Evolutionary conservation across 2,329 filamentous ascomycete genomes (phyloP).

Genomic region (Penicillium sp.): DNA sequence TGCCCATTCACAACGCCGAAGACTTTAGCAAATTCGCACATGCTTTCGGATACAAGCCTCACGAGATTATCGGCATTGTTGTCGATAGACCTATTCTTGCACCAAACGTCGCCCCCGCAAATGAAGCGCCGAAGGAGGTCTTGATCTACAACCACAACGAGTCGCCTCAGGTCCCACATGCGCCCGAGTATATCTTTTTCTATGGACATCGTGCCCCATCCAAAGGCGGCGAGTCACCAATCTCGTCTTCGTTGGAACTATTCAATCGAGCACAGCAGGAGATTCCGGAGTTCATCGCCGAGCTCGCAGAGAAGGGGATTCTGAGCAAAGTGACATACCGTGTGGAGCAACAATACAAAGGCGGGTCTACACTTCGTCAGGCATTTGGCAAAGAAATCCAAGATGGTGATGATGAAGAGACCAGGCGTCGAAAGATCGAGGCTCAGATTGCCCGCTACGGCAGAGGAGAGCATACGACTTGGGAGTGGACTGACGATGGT

Average conservation of each 20-base stretch:
- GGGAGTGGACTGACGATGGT: constrained; percentile 48
- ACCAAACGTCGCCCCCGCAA: constrained; percentile 48
- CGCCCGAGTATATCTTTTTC: constrained; percentile 52
- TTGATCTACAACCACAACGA: constrained; percentile 53
- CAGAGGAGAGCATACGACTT: constrained; percentile 46
- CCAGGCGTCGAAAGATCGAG: constrained; percentile 45
- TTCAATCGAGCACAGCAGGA: constrained; percentile 46
- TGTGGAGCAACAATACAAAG: constrained; percentile 43
- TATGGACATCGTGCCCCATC: constrained; percentile 42
- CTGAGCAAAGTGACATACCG: constrained; percentile 45
- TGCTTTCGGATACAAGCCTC: constrained; percentile 47
- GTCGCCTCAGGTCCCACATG: constrained; percentile 50
- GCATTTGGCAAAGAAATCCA: constrained; percentile 49
- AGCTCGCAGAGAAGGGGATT: constrained; percentile 46
- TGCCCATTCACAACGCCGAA: constrained; percentile 45
- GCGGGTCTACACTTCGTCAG: constrained; percentile 47
- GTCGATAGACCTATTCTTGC: constrained; percentile 46
- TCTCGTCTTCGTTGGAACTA: constrained; percentile 49
- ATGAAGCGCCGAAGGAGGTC: constrained; percentile 48
- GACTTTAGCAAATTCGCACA: constrained; percentile 51
- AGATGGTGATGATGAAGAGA: constrained; percentile 45
- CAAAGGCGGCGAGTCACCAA: constrained; percentile 44
- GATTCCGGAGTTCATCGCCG: constrained; percentile 47
- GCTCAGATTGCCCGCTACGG: constrained; percentile 49
- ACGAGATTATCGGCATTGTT: constrained; percentile 52